Evolutionary conservation across 1,139 yeast species (phyloP), one percentile per base, ranked within the genome.

Genomic region (Kluyveromyces sp.): DNA sequence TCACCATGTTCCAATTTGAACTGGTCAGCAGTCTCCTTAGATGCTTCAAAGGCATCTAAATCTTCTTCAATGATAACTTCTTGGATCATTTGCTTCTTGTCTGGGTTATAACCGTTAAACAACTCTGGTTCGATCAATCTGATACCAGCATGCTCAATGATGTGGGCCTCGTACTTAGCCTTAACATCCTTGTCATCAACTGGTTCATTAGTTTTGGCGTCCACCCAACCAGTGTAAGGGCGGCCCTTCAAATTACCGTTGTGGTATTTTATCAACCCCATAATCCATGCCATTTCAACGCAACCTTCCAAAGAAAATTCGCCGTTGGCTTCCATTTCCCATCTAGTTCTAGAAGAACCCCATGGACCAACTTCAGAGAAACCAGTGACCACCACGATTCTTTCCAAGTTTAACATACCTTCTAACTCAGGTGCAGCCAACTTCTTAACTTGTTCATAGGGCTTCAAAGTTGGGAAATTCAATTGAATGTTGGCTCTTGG

Each of bases 251-350:
- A 76, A 66, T 80, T 78, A 70, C 96, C 97, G 55, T 86, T 87
- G 66, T 82, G 88, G 73, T 92, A 92, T 69, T 85, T 86, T 71
- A 92, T 88, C 65, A 84, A 77, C 55, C 97, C 97, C 97, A 92
- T 92, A 57, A 92, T 88, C 97, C 97, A 92, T 43, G 98, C 97
- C 95, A 92, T 89, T 73, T 92, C 98, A 64, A 92, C 84, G 62
- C 96, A 84, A 63, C 98, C 98, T 71, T 92, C 98, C 60, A 92
- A 73, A n/a, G 97, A 89, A 69, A 92, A 92, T 63, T 85, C 88
- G 60, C 98, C 98, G 49, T 69, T 56, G 45, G 96, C 86, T 72
- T 92, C 98, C 95, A 92, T 92, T 70, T 92, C 97, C 98, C 98
- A 92, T 75, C 98, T 82, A 49, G 98, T 92, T 77, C 97, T 85